Evolutionary conservation across 257 asterid species (phyloP).

Genomic region (Galeopsis tetrahit): DNA sequence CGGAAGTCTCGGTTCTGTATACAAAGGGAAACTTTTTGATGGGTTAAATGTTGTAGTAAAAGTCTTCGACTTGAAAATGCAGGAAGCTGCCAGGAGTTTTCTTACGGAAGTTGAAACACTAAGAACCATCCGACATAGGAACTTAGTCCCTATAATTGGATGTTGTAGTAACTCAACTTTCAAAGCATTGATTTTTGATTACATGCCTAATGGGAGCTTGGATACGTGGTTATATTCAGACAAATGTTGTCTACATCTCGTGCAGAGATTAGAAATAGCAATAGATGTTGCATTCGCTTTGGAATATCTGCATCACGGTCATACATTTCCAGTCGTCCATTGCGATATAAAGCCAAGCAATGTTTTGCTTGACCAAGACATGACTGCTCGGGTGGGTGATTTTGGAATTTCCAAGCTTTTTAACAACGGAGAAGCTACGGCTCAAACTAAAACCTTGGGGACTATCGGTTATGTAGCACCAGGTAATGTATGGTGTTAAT

Average conservation of each 20-base stretch:
- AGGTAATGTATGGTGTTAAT: not conserved
- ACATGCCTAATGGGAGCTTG: constrained; percentile 13
- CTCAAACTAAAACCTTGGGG: not conserved
- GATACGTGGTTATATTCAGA: not conserved
- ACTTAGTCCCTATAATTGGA: not conserved
- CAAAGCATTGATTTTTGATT: not conserved
- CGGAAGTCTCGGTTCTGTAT: not conserved
- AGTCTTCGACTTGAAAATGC: not conserved
- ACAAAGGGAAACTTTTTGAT: not conserved
- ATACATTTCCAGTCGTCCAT: not conserved
- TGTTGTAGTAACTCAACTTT: not conserved
- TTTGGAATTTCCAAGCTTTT: not conserved
- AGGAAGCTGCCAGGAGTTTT: not conserved
- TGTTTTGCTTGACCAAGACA: not conserved
- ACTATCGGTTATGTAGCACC: not conserved
- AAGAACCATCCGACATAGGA: not conserved
- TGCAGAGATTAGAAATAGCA: not conserved
- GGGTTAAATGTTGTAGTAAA: not conserved
- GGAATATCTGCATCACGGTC: not conserved
- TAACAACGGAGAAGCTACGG: not conserved
- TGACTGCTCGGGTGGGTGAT: not conserved
- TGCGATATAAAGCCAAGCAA: constrained; percentile 1
- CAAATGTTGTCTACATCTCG: not conserved
- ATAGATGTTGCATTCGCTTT: not conserved
- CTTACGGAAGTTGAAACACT: not conserved